A percentile compares a stretch with the other conserved stretches of the same genome.
Conservation (phyloP, 1,139 yeast species). For the Taphrina betulina region DNA sequence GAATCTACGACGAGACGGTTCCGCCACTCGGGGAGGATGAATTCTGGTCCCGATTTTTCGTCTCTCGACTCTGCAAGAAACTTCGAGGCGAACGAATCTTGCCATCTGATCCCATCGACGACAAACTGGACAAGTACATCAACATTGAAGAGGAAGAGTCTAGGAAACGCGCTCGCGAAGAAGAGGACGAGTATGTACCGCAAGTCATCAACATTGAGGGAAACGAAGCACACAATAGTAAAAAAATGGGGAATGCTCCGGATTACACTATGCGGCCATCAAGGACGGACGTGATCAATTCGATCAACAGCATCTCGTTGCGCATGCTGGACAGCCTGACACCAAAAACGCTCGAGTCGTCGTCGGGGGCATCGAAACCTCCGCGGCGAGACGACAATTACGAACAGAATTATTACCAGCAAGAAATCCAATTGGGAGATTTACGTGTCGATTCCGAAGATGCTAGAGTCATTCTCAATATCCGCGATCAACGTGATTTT, state of each 20-base stretch:
- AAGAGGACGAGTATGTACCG: slow-evolving; percentile 43
- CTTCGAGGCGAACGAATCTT: slow-evolving; percentile 84
- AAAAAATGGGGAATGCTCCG: slow-evolving; percentile 70
- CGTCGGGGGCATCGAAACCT: slow-evolving; percentile 40
- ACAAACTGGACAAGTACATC: slow-evolving; percentile 72
- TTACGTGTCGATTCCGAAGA: slow-evolving; percentile 28
- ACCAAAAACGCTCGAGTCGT: slow-evolving; percentile 43
- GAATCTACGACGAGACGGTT: slow-evolving; percentile 84
- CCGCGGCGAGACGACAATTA: slow-evolving; percentile 42
- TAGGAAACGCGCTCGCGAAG: slow-evolving; percentile 38
- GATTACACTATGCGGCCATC: slow-evolving; percentile 78
- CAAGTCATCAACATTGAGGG: slow-evolving; percentile 66
- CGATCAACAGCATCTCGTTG: slow-evolving; percentile 84
- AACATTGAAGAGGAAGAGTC: slow-evolving; percentile 38
- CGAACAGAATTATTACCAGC: slow-evolving; percentile 46
- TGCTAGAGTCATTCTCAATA: slow-evolving; percentile 26
- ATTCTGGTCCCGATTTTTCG: slow-evolving; percentile 96
- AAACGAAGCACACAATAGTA: slow-evolving; percentile 77
- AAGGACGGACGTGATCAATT: slow-evolving; percentile 61
- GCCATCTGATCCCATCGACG: slow-evolving; percentile 76
- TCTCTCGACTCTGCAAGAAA: slow-evolving; percentile 80
- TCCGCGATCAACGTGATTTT: slow-evolving; percentile 30
- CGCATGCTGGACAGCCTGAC: slow-evolving; percentile 68
- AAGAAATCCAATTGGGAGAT: slow-evolving; percentile 31
- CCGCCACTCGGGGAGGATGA: slow-evolving; percentile 87